A percentile compares a stretch with the other conserved stretches of the same genome.
Conservation (phyloP, 345 rosid species). For the Salix purpurea region DNA sequence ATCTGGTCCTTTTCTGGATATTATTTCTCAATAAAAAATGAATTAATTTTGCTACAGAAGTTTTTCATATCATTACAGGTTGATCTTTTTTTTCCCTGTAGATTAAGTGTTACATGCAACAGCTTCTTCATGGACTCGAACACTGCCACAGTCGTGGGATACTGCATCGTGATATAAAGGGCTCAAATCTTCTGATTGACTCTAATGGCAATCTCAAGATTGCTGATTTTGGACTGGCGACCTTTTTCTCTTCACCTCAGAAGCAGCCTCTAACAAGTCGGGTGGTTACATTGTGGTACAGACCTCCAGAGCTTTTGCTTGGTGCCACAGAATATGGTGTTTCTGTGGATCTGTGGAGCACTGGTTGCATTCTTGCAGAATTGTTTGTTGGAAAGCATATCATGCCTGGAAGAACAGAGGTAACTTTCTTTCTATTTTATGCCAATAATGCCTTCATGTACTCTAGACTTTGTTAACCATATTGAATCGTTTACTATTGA, state of each 20-base stretch:
- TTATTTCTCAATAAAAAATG: not conserved
- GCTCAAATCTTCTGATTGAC: slow-evolving; percentile 58
- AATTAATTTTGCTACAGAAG: not conserved
- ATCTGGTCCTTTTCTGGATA: not conserved
- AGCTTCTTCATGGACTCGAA: slow-evolving; percentile 51
- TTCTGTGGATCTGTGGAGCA: slow-evolving; percentile 65
- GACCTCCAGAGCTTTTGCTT: slow-evolving; percentile 66
- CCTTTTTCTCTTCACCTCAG: slow-evolving; percentile 28
- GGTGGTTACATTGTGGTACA: slow-evolving; percentile 67
- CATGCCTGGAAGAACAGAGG: slow-evolving; percentile 76
- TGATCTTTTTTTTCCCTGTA: slow-evolving; percentile 19
- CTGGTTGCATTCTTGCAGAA: slow-evolving; percentile 66
- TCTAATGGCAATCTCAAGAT: slow-evolving; percentile 52
- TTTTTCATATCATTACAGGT: not conserved
- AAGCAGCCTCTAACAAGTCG: slow-evolving; percentile 67
- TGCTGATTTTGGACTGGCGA: slow-evolving; percentile 66
- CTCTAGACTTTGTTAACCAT: not conserved
- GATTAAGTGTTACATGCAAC: slow-evolving; percentile 69
- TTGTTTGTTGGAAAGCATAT: slow-evolving; percentile 63
- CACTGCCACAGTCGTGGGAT: slow-evolving; percentile 64
- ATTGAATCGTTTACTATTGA: not conserved
- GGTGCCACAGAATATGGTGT: slow-evolving; percentile 59
- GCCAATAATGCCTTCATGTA: not conserved
- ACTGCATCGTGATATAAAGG: slow-evolving; percentile 68
- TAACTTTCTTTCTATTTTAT: slow-evolving; percentile 2